Evolutionary conservation across 345 rosid genomes (phyloP).

Genomic region (Nasturtium officinale): DNA sequence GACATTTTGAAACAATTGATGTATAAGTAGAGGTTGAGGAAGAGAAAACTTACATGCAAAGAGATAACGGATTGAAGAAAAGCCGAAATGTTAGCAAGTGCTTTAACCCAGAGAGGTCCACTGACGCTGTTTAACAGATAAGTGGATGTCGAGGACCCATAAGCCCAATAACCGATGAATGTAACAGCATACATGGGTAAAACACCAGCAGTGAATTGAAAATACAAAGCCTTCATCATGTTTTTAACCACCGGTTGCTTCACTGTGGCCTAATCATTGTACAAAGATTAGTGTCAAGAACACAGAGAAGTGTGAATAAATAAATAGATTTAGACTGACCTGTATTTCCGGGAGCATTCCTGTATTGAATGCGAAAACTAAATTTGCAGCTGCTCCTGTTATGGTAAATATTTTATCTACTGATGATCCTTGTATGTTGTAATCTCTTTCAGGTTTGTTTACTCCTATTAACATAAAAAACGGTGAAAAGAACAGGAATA

Average conservation of each 20-base stretch:
- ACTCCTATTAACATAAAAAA: constrained; percentile 47
- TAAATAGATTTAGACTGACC: constrained; percentile 23
- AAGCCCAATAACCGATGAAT: constrained; percentile 93
- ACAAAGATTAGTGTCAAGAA: neutral
- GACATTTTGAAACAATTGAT: neutral
- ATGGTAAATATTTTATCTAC: constrained; percentile 58
- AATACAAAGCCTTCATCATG: constrained; percentile 86
- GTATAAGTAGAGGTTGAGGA: neutral
- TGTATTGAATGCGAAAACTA: constrained; percentile 86
- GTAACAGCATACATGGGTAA: constrained; percentile 75
- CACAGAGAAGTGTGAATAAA: neutral
- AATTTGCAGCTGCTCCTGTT: constrained; percentile 80
- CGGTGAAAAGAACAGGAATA: neutral
- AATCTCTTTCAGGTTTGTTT: constrained; percentile 72
- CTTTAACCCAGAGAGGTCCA: constrained; percentile 86
- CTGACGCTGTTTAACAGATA: constrained; percentile 70
- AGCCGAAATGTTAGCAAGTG: constrained; percentile 69
- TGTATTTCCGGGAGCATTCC: constrained; percentile 98
- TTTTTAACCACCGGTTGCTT: constrained; percentile 75
- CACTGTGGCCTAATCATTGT: constrained; percentile 69
- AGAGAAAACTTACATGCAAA: constrained; percentile 60
- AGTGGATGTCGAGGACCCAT: constrained; percentile 68
- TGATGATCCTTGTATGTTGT: constrained; percentile 61
- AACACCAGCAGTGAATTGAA: constrained; percentile 77
- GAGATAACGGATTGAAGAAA: constrained; percentile 89